Evolutionary conservation across 495 filamentous ascomycete genomes (phyloP), one percentile per base, ranked within the genome.

Genomic region (Podospora didyma): DNA sequence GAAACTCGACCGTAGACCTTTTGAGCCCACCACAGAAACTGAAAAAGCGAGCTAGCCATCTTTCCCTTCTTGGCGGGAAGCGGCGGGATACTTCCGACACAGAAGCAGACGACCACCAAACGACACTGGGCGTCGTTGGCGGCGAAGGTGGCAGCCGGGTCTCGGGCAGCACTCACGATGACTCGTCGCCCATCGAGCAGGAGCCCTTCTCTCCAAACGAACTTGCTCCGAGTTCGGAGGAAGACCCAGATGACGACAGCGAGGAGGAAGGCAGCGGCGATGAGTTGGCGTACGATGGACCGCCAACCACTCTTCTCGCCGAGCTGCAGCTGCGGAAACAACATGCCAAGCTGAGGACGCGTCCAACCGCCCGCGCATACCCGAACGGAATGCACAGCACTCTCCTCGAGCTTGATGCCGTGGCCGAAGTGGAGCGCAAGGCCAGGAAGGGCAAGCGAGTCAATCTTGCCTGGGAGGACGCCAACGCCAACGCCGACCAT

Each of bases 281-380:
- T 23, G 63, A 47, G 20, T 66, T 74, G 16, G 71, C 73, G 0
- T 90, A 80, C 52, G 74, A 83, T 42, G 89, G 88, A 0, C 80
- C 84, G 19, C 94, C 94, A 4, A 96, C 89, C 3, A 98, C 94
- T 1, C 79, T 98, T 0, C 81, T 98, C 20, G 95, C 95, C 2
- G 94, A 98, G 66, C 76, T 98, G 17, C 89, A 96, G 69, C 74
- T 94, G 47, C 85, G 94, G 24, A 97, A 97, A 66, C 83, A 86
- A 37, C 88, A 93, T 59, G 84, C 90, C 61, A 88, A 89, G 68
- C 77, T 82, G 46, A 83, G 94, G 45, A 90, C 81, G 37, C 83
- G 86, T 11, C 89, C 88, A 2, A 81, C 83, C 5, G 75, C 83
- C 23, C 83, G 78, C 34, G 79, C 82, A 1, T 87, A 82, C 59